Conservation (phyloP, 2,329 filamentous ascomycete genomes). For the Aspergillus costaricaensis region DNA sequence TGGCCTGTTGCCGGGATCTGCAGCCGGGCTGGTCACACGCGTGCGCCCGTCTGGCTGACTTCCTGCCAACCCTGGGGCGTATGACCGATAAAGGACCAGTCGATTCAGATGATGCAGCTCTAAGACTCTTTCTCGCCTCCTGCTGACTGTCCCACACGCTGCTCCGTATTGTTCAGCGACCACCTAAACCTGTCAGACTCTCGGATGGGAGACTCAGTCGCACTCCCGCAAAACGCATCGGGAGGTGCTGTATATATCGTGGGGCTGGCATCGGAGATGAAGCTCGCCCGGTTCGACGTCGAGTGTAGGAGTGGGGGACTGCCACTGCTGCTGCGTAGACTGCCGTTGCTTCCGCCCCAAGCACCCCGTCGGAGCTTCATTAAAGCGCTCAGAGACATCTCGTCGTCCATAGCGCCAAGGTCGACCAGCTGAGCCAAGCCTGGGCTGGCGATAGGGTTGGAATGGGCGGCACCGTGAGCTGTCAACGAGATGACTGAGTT, state of each 20-base stretch:
- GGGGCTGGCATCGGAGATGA: slow-evolving; percentile 39
- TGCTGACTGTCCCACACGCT: slow-evolving; percentile 1
- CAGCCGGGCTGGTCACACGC: not conserved
- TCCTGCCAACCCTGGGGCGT: not conserved
- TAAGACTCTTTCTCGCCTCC: slow-evolving; percentile 4
- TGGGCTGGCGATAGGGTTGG: slow-evolving; percentile 64
- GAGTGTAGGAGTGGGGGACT: slow-evolving; percentile 42
- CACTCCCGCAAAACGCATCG: slow-evolving; percentile 20
- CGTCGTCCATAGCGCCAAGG: slow-evolving; percentile 61
- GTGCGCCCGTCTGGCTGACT: not conserved
- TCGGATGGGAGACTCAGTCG: slow-evolving; percentile 20
- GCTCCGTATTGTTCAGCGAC: slow-evolving; percentile 8
- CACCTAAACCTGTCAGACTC: slow-evolving; percentile 15
- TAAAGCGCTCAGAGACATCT: slow-evolving; percentile 73
- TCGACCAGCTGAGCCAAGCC: slow-evolving; percentile 75
- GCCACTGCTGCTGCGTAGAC: slow-evolving; percentile 58
- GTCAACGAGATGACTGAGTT: slow-evolving; percentile 82
- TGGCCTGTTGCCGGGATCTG: not conserved
- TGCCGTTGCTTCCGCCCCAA: slow-evolving; percentile 79
- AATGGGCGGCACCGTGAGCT: slow-evolving; percentile 51
- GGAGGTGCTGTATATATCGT: slow-evolving; percentile 24
- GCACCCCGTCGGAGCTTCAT: slow-evolving; percentile 72
- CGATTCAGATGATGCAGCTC: not conserved
- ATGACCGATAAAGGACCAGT: not conserved
- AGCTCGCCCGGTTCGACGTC: slow-evolving; percentile 38